Percentiles rank a stretch among this genome's conserved stretches.
Conservation (phyloP, 2,329 filamentous ascomycete genomes). For the Ophiostoma perfectum region DNA sequence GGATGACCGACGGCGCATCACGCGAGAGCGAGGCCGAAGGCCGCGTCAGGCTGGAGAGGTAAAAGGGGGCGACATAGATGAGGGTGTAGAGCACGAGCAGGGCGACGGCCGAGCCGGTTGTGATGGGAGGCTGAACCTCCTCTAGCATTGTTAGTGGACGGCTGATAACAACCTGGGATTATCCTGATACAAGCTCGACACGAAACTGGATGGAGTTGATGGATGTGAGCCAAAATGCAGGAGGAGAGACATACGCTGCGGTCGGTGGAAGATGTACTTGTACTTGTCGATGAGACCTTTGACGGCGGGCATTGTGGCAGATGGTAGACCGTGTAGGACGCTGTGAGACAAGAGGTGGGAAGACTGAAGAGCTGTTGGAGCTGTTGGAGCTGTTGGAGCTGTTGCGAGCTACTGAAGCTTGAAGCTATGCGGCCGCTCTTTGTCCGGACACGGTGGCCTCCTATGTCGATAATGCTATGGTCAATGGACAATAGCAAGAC, state of each 20-base stretch:
- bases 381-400: not conserved
- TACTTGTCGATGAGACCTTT: slow-evolving; percentile 28
- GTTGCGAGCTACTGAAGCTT: not conserved
- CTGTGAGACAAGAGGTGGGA: not conserved
- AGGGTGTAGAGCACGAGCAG: slow-evolving; percentile 63
- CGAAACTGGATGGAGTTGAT: no score
- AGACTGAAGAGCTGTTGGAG: not conserved
- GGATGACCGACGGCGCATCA: slow-evolving; percentile 85
- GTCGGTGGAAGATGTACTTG: slow-evolving; percentile 26
- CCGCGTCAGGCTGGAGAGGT: slow-evolving; percentile 71
- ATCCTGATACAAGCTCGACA: not conserved
- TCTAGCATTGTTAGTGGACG: slow-evolving; percentile 8
- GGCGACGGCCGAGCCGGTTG: slow-evolving; percentile 34
- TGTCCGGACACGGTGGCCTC: not conserved
- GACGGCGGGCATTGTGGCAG: slow-evolving; percentile 26
- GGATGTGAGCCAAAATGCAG: not conserved
- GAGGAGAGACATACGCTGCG: slow-evolving; percentile 23
- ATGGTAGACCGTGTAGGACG: not conserved
- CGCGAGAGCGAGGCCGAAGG: slow-evolving; percentile 73
- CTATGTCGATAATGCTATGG: not conserved
- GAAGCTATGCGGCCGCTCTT: not conserved
- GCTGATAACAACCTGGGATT: not conserved
- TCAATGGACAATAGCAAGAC: slow-evolving; percentile 9
- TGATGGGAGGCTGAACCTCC: slow-evolving; percentile 38
- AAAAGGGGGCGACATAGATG: slow-evolving; percentile 86